A percentile compares a stretch with the other conserved stretches of the same genome.
Evolutionary conservation across 2,329 filamentous ascomycete genomes (phyloP).

Genomic region (Diaporthe helianthi): DNA sequence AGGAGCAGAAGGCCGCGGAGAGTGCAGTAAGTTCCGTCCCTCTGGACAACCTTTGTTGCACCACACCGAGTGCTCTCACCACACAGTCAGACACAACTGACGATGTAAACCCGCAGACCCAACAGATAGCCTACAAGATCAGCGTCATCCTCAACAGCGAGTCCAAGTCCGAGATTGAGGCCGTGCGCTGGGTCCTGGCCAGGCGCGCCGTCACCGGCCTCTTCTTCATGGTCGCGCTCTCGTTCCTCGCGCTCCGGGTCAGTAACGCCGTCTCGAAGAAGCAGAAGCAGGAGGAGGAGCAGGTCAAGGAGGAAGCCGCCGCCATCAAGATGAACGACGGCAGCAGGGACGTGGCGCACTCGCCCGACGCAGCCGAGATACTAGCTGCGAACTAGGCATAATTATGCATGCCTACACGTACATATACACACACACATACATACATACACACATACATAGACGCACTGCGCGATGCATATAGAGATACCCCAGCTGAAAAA

Average conservation of each 20-base stretch:
- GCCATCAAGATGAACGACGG: conserved; percentile 52
- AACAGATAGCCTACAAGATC: conserved; percentile 96
- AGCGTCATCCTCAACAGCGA: conserved; percentile 89
- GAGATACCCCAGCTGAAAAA: conserved; percentile 32
- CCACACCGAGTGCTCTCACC: no score
- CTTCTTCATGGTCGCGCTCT: conserved; percentile 69
- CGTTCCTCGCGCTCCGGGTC: conserved; percentile 66
- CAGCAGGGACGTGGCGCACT: conserved; percentile 53
- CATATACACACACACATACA: neutral
- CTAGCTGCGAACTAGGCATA: conserved; percentile 60
- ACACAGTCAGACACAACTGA: conserved; percentile 32
- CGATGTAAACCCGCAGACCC: conserved; percentile 63
- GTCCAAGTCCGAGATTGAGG: conserved; percentile 89
- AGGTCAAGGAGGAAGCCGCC: conserved; percentile 52
- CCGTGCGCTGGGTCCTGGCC: conserved; percentile 83
- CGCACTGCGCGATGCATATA: conserved; percentile 13
- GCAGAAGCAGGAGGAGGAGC: conserved; percentile 54
- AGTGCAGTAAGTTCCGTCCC: conserved; percentile 70
- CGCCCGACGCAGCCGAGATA: conserved; percentile 63
- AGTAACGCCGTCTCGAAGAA: conserved; percentile 62
- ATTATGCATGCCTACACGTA: neutral
- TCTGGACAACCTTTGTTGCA: no score
- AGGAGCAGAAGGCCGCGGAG: conserved; percentile 86
- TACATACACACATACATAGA: neutral
- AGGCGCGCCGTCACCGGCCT: conserved; percentile 69